Conservation (phyloP, 2,329 filamentous ascomycete genomes). For the Mycosphaerella arachidis region DNA sequence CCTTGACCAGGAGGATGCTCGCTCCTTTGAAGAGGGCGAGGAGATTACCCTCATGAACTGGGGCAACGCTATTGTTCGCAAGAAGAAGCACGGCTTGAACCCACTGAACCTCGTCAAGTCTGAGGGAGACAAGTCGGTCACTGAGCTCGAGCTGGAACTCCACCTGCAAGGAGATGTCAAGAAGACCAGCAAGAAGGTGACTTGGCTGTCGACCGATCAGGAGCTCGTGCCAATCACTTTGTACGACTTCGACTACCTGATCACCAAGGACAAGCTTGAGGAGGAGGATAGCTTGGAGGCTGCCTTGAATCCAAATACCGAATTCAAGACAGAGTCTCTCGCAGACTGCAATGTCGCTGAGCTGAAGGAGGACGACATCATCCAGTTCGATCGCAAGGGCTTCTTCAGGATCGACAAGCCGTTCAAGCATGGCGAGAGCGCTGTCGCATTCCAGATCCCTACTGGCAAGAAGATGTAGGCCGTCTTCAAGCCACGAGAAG, state of each 20-base stretch:
- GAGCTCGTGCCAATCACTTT: slow-evolving; percentile 76
- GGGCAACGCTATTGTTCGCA: slow-evolving; percentile 80
- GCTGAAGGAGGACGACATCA: slow-evolving; percentile 82
- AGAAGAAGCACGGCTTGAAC: slow-evolving; percentile 45
- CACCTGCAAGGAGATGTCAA: slow-evolving; percentile 91
- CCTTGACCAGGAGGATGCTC: slow-evolving; percentile 82
- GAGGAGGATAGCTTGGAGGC: slow-evolving; percentile 83
- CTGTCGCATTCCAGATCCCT: slow-evolving; percentile 65
- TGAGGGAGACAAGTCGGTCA: slow-evolving; percentile 55
- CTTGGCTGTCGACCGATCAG: slow-evolving; percentile 79
- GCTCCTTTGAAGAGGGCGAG: slow-evolving; percentile 75
- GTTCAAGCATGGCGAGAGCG: slow-evolving; percentile 54
- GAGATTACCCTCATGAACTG: slow-evolving; percentile 96
- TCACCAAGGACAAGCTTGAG: slow-evolving; percentile 91
- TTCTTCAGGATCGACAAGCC: slow-evolving; percentile 79
- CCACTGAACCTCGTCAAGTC: slow-evolving; percentile 46
- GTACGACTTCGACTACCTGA: slow-evolving; percentile 91
- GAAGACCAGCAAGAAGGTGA: slow-evolving; percentile 93
- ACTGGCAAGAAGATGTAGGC: slow-evolving; percentile 52
- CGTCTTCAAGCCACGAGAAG: neutral
- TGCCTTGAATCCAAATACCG: slow-evolving; percentile 71
- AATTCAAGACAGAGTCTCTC: slow-evolving; percentile 67
- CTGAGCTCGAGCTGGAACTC: slow-evolving; percentile 72
- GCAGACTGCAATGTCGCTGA: slow-evolving; percentile 76
- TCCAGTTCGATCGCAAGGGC: slow-evolving; percentile 90